These are phyloP conservation scores for Beauveria medogensis DNA, from an alignment of 2,329 filamentous ascomycete genomes.

Conservation along the genomic window DNA sequence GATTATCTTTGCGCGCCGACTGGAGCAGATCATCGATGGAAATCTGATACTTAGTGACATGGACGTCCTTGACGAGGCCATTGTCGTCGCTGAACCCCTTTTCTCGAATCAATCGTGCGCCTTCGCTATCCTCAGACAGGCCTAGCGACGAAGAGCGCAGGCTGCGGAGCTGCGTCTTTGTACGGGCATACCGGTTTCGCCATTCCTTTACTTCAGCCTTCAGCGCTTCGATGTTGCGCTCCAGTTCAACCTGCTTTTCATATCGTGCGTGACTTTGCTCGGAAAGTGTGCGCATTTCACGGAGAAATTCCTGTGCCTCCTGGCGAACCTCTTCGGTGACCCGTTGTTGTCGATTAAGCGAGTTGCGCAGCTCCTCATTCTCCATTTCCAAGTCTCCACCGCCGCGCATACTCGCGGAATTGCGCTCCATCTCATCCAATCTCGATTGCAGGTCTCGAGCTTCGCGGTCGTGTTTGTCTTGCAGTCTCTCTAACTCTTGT, in stretches of 20 bases:
- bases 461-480: conserved; percentile 57
- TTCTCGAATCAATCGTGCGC: conserved; percentile 57
- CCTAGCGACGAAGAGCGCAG: conserved; percentile 75
- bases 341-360: conserved; percentile 66
- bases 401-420: conserved; percentile 16
- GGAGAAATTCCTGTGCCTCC: conserved; percentile 74
- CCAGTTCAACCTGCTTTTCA: conserved; percentile 74
- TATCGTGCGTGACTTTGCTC: conserved; percentile 69
- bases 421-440: conserved; percentile 44
- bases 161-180: conserved; percentile 78
- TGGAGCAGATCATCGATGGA: conserved; percentile 85
- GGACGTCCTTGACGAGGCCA: conserved; percentile 80
- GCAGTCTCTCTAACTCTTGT: conserved; percentile 67
- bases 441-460: conserved; percentile 56
- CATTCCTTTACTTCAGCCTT: conserved; percentile 82
- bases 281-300: conserved; percentile 83
- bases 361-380: conserved; percentile 59
- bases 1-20: conserved; percentile 63
- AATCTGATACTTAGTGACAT: conserved; percentile 92
- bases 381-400: conserved; percentile 49
- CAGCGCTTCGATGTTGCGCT: conserved; percentile 64
- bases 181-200: conserved; percentile 80
- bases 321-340: conserved; percentile 80
- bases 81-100: conserved; percentile 60
- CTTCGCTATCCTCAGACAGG: conserved; percentile 59